Percentiles rank a stretch among this genome's conserved stretches.
phyloP scores from a whole-genome alignment of 495 filamentous ascomycete species.

The Aspergillus conjunctus region DNA sequence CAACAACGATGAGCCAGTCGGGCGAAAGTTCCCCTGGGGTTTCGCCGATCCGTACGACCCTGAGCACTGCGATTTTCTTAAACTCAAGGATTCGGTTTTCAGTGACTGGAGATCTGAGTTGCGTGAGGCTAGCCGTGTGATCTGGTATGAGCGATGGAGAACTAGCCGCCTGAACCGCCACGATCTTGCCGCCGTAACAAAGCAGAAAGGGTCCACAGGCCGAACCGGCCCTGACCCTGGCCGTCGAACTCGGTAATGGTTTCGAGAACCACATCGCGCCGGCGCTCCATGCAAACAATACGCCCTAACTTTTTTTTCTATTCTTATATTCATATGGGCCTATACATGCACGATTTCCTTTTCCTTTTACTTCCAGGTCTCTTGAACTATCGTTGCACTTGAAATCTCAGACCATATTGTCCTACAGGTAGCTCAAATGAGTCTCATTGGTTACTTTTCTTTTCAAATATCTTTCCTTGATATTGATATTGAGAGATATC shows the following conservation, averaged over 20 bases:
- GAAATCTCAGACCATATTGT: neutral
- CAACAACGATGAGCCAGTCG: constrained; percentile 57
- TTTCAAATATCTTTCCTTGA: neutral
- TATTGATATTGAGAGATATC: neutral
- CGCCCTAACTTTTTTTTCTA: neutral
- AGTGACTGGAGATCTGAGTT: constrained; percentile 90
- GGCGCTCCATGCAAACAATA: neutral
- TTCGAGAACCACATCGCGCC: constrained; percentile 1
- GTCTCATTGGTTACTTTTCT: too few species aligned
- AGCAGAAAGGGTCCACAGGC: constrained; percentile 34
- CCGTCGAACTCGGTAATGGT: constrained; percentile 37
- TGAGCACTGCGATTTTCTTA: constrained; percentile 92
- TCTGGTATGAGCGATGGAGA: constrained; percentile 97
- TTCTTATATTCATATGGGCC: constrained; percentile 1
- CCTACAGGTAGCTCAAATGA: too few species aligned
- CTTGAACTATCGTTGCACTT: neutral
- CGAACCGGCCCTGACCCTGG: constrained; percentile 38
- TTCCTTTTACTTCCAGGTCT: constrained; percentile 5
- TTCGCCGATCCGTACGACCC: constrained; percentile 90
- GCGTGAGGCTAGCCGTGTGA: constrained; percentile 85
- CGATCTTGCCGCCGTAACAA: constrained; percentile 20
- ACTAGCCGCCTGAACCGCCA: constrained; percentile 64
- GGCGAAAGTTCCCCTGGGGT: constrained; percentile 92
- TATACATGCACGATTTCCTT: neutral
- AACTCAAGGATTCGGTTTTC: constrained; percentile 88